Evolutionary conservation across 352 stramenopile species (phyloP), one percentile per base, ranked within the genome.

Genomic region (Pythium phragmiticola): DNA sequence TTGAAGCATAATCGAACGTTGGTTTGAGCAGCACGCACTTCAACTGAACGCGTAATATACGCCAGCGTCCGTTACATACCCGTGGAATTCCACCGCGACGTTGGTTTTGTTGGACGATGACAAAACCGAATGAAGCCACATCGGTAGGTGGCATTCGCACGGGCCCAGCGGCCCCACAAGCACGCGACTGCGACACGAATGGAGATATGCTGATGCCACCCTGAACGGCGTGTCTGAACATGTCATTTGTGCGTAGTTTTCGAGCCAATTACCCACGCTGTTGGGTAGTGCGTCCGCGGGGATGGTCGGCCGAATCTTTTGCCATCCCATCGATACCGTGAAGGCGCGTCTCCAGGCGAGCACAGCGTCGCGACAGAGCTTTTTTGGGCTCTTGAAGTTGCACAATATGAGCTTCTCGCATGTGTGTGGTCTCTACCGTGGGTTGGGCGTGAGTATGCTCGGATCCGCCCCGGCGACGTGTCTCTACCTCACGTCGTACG

Each of bases 401-500:
- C 69, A 68, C 45, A 74, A 70, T 4, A 73, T 89, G 57, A 76
- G 76, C 46, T 2, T 81, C 23, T 53, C 73, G 41, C 79, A 88
- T n/a, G 39, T 92, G 28, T 80, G 83, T 7, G 89, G 94, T 3
- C 75, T 99, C 5, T 99, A 99, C 73, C 82, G 93, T 53, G 97
- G 97, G 4, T 90, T 99, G 60, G 94, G 92, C 17, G 93, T 98
- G 16, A 97, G 96, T 39, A 86, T 98, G 64, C 54, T 98, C 23
- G 95, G 95, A 11, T 98, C 95, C 13, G 97, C 95, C 45, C 97
- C 97, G 11, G 97, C 92, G 1, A 98, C 94, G 49, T 96, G 96
- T 64, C 70, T 99, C 6, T 99, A 99, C 78, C 74, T 99, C 55
- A 98, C 90, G 33, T 97, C 93, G 16, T 99, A 99, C 78, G 96